These are phyloP conservation scores for Fusarium udum DNA, from an alignment of 2,329 filamentous ascomycete genomes.

Conservation along the genomic window DNA sequence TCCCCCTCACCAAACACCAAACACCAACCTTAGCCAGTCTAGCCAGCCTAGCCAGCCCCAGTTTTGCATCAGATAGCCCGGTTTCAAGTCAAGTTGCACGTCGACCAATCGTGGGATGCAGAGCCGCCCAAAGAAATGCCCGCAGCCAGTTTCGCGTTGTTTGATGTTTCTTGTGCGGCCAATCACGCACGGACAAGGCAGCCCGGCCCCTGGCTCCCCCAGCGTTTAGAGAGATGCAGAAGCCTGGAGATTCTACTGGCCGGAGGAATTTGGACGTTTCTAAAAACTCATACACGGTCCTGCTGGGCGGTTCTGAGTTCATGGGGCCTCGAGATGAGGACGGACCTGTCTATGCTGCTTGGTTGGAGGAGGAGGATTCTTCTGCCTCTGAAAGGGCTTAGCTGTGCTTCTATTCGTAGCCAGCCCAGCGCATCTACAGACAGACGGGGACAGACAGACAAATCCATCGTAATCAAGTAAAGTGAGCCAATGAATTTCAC, in stretches of 20 bases:
- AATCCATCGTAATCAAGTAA: background rate
- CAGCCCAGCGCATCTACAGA: background rate
- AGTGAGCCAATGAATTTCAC: conserved; percentile 23
- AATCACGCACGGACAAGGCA: conserved; percentile 8
- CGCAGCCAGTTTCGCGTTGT: conserved; percentile 24
- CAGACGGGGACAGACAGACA: too few relatives aligned
- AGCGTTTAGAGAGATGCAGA: conserved; percentile 24
- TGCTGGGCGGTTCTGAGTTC: conserved; percentile 3
- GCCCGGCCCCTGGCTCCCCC: background rate
- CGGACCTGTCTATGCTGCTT: conserved; percentile 10
- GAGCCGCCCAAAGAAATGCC: conserved; percentile 16
- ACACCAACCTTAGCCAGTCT: background rate
- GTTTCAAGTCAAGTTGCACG: conserved; percentile 25
- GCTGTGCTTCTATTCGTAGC: conserved; percentile 32
- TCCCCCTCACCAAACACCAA: conserved; percentile 2
- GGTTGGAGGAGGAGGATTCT: conserved; percentile 23
- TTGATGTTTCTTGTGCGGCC: conserved; percentile 13
- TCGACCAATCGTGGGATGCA: conserved; percentile 22
- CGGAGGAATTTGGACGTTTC: background rate
- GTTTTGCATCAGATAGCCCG: conserved; percentile 32
- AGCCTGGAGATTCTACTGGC: conserved; percentile 11
- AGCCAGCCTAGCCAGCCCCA: background rate
- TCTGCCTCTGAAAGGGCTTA: background rate
- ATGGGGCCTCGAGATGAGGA: background rate
- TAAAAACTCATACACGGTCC: conserved; percentile 14